Conservation (phyloP, 2,329 filamentous ascomycete species). For the Sarocladium kiliense region DNA sequence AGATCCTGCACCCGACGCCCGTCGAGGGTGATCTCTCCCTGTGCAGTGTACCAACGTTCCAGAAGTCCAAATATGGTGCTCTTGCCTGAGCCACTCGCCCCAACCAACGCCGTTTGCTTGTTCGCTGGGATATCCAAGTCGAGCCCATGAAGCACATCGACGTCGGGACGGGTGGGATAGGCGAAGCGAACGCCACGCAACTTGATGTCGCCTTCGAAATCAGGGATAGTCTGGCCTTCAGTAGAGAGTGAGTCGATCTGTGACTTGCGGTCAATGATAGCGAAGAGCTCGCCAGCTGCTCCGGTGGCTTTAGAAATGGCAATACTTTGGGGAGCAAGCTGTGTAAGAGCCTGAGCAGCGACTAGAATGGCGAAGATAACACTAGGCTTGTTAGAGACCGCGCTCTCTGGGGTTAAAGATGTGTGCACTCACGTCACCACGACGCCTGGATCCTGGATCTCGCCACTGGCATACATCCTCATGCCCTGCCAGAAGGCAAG, state of each 20-base stretch:
- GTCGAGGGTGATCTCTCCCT: slow-evolving; percentile 41
- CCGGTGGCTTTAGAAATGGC: slow-evolving; percentile 40
- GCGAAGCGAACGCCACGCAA: slow-evolving; percentile 45
- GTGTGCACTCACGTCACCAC: slow-evolving; percentile 37
- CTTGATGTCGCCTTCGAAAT: slow-evolving; percentile 39
- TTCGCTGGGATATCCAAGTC: slow-evolving; percentile 37
- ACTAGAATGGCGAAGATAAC: slow-evolving; percentile 44
- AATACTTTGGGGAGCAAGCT: slow-evolving; percentile 41
- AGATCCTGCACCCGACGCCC: slow-evolving; percentile 34
- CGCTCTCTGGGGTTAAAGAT: neutral
- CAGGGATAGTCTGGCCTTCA: slow-evolving; percentile 21
- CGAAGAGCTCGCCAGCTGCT: slow-evolving; percentile 41
- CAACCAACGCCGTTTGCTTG: slow-evolving; percentile 50
- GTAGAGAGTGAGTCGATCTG: slow-evolving; percentile 36
- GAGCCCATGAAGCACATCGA: slow-evolving; percentile 38
- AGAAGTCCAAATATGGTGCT: slow-evolving; percentile 52
- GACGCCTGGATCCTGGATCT: slow-evolving; percentile 33
- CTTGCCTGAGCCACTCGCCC: slow-evolving; percentile 53
- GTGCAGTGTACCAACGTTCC: slow-evolving; percentile 53
- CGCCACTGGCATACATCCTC: slow-evolving; percentile 37
- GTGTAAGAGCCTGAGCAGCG: slow-evolving; percentile 38
- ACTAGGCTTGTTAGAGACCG: slow-evolving; percentile 18
- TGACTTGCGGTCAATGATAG: slow-evolving; percentile 40
- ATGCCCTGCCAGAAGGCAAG: slow-evolving; percentile 49
- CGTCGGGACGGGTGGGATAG: slow-evolving; percentile 51